Evolutionary conservation across 2,329 filamentous ascomycete genomes (phyloP).

Genomic region (Beauveria pseudobassiana): DNA sequence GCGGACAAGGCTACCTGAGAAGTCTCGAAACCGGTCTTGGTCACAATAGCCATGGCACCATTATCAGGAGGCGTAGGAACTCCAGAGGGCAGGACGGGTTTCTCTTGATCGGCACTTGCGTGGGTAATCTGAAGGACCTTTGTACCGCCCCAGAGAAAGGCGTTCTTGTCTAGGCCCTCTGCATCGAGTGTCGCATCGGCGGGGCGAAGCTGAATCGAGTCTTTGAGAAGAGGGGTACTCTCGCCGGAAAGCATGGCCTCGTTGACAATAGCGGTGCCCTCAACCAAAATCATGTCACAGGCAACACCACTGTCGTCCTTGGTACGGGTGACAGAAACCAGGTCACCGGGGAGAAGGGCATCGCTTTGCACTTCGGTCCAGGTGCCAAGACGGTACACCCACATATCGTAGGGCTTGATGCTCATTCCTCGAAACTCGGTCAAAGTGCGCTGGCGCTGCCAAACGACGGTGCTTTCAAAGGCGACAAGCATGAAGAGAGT

Average conservation of each 20-base stretch:
- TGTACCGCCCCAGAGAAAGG: conserved; percentile 93
- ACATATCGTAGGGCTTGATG: conserved; percentile 96
- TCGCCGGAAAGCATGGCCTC: conserved; percentile 99
- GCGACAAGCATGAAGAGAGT: conserved; percentile 97
- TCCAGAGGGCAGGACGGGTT: conserved; percentile 63
- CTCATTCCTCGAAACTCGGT: conserved; percentile 98
- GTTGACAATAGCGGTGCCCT: conserved; percentile 95
- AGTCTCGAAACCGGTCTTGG: conserved; percentile 97
- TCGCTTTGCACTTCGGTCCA: conserved; percentile 89
- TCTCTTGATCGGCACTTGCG: conserved; percentile 68
- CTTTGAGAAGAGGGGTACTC: conserved; percentile 93
- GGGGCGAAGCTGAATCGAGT: conserved; percentile 86
- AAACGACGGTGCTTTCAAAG: conserved; percentile 97
- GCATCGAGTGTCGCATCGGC: conserved; percentile 72
- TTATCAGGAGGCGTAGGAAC: conserved; percentile 84
- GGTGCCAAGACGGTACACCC: conserved; percentile 77
- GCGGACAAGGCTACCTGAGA: conserved; percentile 92
- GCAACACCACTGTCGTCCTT: conserved; percentile 97
- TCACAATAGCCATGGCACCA: conserved; percentile 86
- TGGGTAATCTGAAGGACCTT: conserved; percentile 96
- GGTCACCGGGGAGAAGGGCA: conserved; percentile 83
- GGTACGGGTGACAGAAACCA: conserved; percentile 85
- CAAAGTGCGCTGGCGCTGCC: conserved; percentile 93
- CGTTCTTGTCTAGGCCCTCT: conserved; percentile 91
- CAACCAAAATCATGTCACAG: conserved; percentile 92